phyloP scores from a whole-genome alignment of 2,329 filamentous ascomycete species.

The Cladorrhinum sp. region DNA sequence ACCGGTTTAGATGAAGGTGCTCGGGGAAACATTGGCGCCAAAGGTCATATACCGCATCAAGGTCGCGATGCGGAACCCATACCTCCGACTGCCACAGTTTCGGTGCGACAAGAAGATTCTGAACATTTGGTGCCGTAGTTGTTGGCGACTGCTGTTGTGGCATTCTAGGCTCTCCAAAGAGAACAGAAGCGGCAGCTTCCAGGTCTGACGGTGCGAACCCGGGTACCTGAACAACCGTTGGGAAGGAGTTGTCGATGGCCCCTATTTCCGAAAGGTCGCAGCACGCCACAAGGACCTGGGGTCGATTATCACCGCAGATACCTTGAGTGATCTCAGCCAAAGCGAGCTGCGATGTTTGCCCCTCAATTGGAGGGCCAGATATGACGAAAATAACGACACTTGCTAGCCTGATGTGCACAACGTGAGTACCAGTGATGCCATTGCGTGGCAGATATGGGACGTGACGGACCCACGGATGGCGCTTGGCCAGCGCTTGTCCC shows the following conservation, averaged over 20 bases:
- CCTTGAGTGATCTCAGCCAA: conserved; percentile 45
- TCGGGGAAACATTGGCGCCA: conserved; percentile 47
- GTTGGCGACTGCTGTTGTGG: conserved; percentile 3
- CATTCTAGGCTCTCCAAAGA: conserved; percentile 43
- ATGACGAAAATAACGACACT: conserved; percentile 61
- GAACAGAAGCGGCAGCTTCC: conserved; percentile 47
- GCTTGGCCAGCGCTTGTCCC: conserved; percentile 58
- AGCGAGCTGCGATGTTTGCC: conserved; percentile 51
- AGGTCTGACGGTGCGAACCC: conserved; percentile 49
- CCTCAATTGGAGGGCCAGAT: conserved; percentile 44
- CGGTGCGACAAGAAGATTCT: conserved; percentile 33
- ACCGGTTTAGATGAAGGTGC: conserved; percentile 45
- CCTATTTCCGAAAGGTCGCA: conserved; percentile 42
- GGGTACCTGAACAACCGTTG: conserved; percentile 50
- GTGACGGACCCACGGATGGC: conserved; percentile 63
- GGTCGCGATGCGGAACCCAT: conserved; percentile 41
- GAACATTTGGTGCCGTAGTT: conserved; percentile 25
- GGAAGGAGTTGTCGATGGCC: conserved; percentile 42
- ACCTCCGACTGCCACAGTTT: conserved; percentile 42
- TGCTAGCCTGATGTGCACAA: conserved; percentile 59
- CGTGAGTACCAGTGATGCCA: conserved; percentile 63
- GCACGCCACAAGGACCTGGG: conserved; percentile 52
- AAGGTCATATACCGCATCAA: conserved; percentile 42
- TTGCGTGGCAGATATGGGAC: conserved; percentile 65
- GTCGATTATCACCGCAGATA: conserved; percentile 47